Conservation (phyloP, 139 green algal species). For the Tetraselmis striata region DNA sequence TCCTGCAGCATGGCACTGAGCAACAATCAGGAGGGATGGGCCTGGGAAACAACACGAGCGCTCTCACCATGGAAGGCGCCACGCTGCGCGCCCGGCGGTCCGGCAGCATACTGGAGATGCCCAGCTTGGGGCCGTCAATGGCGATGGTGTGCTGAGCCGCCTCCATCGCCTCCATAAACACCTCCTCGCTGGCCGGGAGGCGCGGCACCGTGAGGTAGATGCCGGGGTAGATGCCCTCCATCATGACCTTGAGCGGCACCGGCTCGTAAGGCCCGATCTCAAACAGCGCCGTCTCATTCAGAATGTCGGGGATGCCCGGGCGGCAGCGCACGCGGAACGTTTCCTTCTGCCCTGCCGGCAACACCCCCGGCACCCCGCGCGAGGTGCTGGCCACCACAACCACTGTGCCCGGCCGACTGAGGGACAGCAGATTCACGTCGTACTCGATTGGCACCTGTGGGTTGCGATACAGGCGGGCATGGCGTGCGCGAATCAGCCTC, state of each 20-base stretch:
- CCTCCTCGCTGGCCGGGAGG: constrained; percentile 19
- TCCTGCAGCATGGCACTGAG: too few species aligned
- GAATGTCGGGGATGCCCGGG: constrained; percentile 44
- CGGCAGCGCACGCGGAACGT: constrained; percentile 16
- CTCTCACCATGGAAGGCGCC: neutral
- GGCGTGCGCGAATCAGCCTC: too few species aligned
- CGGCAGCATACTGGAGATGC: neutral
- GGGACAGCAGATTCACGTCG: constrained; percentile 39
- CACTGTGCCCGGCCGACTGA: constrained; percentile 38
- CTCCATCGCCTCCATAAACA: constrained; percentile 29
- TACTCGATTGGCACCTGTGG: constrained; percentile 69
- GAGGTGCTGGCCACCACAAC: constrained; percentile 23
- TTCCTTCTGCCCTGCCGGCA: constrained; percentile 40
- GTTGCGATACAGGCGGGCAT: too few species aligned
- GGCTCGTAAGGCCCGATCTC: constrained; percentile 77
- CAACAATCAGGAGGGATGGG: too few species aligned
- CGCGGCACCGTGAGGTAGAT: constrained; percentile 51
- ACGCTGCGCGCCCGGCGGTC: neutral
- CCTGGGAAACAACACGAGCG: too few species aligned
- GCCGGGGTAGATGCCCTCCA: constrained; percentile 59
- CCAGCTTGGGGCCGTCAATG: constrained; percentile 4
- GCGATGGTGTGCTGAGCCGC: constrained; percentile 13
- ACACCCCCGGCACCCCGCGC: constrained; percentile 16
- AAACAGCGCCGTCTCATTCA: constrained; percentile 60
- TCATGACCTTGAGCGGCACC: constrained; percentile 41